Base-by-base conservation (phyloP, 1,284 basidiomycete genomes). In the Cystobasidium pallidum region DNA sequence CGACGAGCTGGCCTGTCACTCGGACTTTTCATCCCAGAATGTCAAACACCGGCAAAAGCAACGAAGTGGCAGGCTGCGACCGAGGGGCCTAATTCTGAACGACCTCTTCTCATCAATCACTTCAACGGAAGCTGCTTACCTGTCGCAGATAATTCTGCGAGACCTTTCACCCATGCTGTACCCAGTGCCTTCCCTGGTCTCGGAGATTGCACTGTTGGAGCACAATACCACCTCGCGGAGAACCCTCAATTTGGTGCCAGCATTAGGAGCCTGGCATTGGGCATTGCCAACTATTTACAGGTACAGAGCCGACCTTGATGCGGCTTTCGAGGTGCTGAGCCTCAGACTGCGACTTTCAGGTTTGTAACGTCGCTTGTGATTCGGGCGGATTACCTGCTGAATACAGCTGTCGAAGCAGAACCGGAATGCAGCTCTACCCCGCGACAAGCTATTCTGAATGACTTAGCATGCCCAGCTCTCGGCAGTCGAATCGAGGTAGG, bases 61-160 rank as follows among this genome's bases (percentile, higher is more conserved):
- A 34, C 2, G 62, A 21, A 4, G 24, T 26, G 79, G 72, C 73
- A 15, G 6, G 24, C 4, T 51, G 49, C 84, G 77, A 72, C 77
- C 80, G 1, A 82, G 83, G 32, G 78, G 80, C 24, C 77, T 78
- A 0, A 85, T 90, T 63, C 81, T 91, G 2, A 80, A 81, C 19
- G 79, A 82, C 19, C 82, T 91, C 1, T 90, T 86, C 75, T 81
- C 83, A 21, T 78, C 80, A 1, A 80, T 91, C 2, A 82, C 86
- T 0, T 86, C 90, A 0, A 80, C 80, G 4, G 88, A 90, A 51
- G 84, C 88, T 0, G 83, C 86, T 0, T 85, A 88, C 67, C 82
- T 93, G 61, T 88, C 88, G 0, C 91, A 94, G 78, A 88, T 94
- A 72, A 89, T 95, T 70, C 84, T 94, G 28, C 89, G 89, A 74